Conservation (phyloP, 345 rosid genomes). For the Aethionema arabicum region DNA sequence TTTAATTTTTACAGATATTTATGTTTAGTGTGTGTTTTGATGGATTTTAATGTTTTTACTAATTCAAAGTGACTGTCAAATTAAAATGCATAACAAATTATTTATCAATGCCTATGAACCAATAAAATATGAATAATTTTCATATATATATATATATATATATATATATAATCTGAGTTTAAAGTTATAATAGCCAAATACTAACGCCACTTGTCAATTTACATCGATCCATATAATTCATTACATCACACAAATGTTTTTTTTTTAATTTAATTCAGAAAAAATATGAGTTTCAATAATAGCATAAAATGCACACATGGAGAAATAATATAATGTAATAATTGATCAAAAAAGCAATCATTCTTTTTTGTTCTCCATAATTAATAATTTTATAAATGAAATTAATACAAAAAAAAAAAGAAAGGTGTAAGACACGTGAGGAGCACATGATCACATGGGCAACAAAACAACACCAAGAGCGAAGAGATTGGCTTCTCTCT, state of each 20-base stretch:
- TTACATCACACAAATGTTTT: constrained; percentile 1
- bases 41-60: too few species aligned
- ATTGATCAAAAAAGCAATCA: constrained; percentile 20
- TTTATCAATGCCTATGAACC: too few species aligned
- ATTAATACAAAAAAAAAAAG: constrained; percentile 14
- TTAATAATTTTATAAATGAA: constrained; percentile 23
- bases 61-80: too few species aligned
- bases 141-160: background rate
- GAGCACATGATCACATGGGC: constrained; percentile 32
- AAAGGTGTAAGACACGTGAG: constrained; percentile 36
- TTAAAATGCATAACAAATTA: too few species aligned
- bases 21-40: too few species aligned
- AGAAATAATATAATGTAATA: background rate
- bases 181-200: constrained; percentile 2
- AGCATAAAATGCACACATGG: constrained; percentile 28
- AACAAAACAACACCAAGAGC: constrained; percentile 4
- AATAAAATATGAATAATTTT: background rate
- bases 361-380: constrained; percentile 12
- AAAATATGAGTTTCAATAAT: constrained; percentile 13
- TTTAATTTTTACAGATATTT: too few species aligned
- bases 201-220: constrained; percentile 14
- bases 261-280: background rate
- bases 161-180: background rate
- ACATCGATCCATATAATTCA: constrained; percentile 20
- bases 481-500: constrained; percentile 7